phyloP scores from a whole-genome alignment of 2,329 filamentous ascomycete species.

The Sporothrix brasiliensis region DNA sequence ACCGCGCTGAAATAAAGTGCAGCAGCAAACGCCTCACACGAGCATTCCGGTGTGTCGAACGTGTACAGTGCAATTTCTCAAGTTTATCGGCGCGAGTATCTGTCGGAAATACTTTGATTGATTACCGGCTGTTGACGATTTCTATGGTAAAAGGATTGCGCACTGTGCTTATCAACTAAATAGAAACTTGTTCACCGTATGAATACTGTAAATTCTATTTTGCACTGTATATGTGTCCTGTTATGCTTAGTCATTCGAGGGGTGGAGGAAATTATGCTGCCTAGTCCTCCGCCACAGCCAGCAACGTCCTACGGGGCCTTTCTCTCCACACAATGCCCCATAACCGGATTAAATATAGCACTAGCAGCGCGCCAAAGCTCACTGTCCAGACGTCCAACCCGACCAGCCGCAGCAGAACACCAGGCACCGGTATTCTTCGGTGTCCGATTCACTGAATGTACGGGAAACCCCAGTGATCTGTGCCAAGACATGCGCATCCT shows the following conservation, averaged over 20 bases:
- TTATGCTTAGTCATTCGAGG: not conserved
- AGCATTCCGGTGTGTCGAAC: not conserved
- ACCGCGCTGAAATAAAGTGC: not conserved
- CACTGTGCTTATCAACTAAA: not conserved
- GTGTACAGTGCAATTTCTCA: not conserved
- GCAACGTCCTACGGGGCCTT: not conserved
- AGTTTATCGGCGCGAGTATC: not conserved
- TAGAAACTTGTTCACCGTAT: too few species aligned
- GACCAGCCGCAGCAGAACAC: conserved; percentile 14
- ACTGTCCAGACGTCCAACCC: not conserved
- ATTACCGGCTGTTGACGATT: not conserved
- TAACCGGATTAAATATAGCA: conserved; percentile 25
- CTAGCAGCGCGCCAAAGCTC: not conserved
- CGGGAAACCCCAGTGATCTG: not conserved
- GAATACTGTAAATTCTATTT: too few species aligned
- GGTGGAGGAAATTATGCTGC: not conserved
- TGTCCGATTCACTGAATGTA: not conserved
- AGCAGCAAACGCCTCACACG: conserved; percentile 5
- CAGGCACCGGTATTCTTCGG: conserved; percentile 10
- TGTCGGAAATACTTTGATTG: conserved; percentile 1
- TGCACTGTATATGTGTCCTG: not conserved
- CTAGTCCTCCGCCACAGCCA: conserved; percentile 12
- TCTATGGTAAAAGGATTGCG: not conserved
- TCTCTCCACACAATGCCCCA: not conserved
- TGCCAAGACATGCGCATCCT: not conserved